These are phyloP conservation scores for Apostasia ramifera DNA, from an alignment of 106 monocot species.

Conservation along the genomic window DNA sequence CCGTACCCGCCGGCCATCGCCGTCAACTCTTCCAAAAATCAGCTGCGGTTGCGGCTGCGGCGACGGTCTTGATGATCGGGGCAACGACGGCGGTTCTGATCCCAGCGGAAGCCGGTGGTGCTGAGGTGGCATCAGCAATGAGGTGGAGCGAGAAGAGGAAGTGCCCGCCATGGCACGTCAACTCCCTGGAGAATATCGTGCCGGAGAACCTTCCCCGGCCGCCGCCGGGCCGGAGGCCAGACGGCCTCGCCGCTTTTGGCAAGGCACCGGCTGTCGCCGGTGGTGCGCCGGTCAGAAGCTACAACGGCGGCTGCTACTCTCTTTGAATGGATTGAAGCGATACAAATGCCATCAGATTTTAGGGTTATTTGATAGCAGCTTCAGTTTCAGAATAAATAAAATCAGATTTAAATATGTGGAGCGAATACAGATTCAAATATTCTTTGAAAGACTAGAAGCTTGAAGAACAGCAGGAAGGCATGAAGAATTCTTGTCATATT, in stretches of 20 bases:
- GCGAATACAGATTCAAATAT: too few relatives aligned
- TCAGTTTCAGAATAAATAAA: too few relatives aligned
- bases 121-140: not conserved
- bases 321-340: not conserved
- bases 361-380: too few relatives aligned
- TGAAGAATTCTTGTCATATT: too few relatives aligned
- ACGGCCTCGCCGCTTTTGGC: constrained; percentile 1
- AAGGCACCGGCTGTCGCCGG: not conserved
- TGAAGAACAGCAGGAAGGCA: too few relatives aligned
- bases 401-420: too few relatives aligned
- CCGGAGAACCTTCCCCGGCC: constrained; percentile 34
- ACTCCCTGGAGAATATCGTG: constrained; percentile 21
- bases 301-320: constrained; percentile 7
- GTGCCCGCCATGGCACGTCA: constrained; percentile 25
- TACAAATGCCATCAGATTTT: too few relatives aligned
- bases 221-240: constrained; percentile 1
- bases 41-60: not conserved
- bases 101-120: not conserved
- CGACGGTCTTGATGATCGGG: not conserved
- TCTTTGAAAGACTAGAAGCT: too few relatives aligned
- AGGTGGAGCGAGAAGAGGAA: constrained; percentile 24
- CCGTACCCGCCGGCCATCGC: not conserved
- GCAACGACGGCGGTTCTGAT: not conserved
- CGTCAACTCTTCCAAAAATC: not conserved
- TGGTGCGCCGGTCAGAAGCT: not conserved